Evolutionary conservation across 2,329 filamentous ascomycete genomes (phyloP), one percentile per base, ranked within the genome.

Genomic region (Escovopsis weberi): DNA sequence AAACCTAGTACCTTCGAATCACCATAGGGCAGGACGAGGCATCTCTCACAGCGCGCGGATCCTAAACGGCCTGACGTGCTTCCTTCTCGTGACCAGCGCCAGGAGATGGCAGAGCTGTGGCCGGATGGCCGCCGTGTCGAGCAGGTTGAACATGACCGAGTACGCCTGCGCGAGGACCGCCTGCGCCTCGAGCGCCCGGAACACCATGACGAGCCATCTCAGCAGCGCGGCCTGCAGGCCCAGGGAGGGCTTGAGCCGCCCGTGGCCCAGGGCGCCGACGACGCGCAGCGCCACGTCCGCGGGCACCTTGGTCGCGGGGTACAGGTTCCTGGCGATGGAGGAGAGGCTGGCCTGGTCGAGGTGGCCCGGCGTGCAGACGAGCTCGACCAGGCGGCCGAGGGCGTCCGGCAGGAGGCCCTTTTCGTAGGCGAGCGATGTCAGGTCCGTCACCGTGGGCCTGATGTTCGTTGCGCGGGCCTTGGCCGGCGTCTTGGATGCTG

Each of bases 61-160:
- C 45, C 86, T 74, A 55, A 86, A 88, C 2, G 85, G 85, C 48
- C 81, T 79, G 37, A 94, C 85, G 61, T 94, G 85, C 55, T 79
- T 85, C 43, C 86, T 77, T 43, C 84, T 70, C 38, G 86, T 93
- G 38, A 89, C 76, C 28, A 89, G 60, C 4, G 83, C 85, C 19
- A 94, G 67, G 33, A 94, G 60, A 61, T 93, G 84, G 54, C 85
- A 88, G 40, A 91, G 57, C 47, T 72, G 68, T 10, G 74, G 66
- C 44, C 74, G 74, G 46, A 87, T 74, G 45, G 78, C 82, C 40
- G 85, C 80, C 53, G 85, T 89, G 54, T 93, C 84, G 6, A 94
- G 69, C 49, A 89, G 66, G 48, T 85, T 85, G 57, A 94, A 94
- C 4, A 94, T 60, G 15, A 89, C 74, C 0, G 77, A 69, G 53